These are phyloP conservation scores for Herpomyces periplanetae DNA, from an alignment of 2,329 filamentous ascomycete species.

Conservation along the genomic window DNA sequence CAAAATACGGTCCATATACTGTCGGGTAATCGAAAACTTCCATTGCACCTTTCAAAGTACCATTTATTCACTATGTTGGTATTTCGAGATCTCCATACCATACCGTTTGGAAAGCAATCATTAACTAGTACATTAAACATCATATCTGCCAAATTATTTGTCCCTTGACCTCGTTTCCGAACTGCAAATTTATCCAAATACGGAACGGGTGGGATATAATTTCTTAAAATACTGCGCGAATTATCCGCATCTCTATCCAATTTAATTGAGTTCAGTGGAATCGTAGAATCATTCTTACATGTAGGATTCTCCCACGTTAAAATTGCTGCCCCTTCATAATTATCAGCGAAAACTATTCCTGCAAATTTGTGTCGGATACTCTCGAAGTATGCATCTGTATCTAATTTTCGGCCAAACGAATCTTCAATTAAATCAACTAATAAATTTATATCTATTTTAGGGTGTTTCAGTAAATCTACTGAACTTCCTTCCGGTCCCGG, in stretches of 20 bases:
- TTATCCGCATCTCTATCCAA: conserved; percentile 12
- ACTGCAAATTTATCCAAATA: conserved; percentile 96
- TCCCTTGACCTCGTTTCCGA: conserved; percentile 47
- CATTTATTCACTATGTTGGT: conserved; percentile 94
- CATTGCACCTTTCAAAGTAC: conserved; percentile 73
- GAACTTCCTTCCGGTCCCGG: conserved; percentile 17
- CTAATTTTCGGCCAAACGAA: conserved; percentile 50
- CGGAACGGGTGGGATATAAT: too few relatives aligned
- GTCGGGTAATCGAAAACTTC: conserved; percentile 40
- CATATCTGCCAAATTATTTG: conserved; percentile 66
- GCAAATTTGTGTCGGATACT: conserved; percentile 48
- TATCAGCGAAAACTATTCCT: conserved; percentile 67
- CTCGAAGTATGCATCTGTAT: conserved; percentile 39
- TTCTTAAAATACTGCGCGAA: conserved; percentile 20
- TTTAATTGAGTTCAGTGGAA: conserved; percentile 1
- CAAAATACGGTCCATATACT: conserved; percentile 95
- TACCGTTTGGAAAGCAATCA: conserved; percentile 46
- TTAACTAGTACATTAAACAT: conserved; percentile 86
- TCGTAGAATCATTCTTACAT: conserved; percentile 11
- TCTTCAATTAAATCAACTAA: conserved; percentile 66
- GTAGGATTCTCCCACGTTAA: conserved; percentile 63
- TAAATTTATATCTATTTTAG: conserved; percentile 39
- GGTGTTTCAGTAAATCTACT: conserved; percentile 28
- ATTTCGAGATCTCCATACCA: conserved; percentile 64
- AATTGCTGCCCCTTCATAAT: conserved; percentile 82